phyloP scores from a whole-genome alignment of 352 stramenopile genomes.

The Achlya hypogyna region DNA sequence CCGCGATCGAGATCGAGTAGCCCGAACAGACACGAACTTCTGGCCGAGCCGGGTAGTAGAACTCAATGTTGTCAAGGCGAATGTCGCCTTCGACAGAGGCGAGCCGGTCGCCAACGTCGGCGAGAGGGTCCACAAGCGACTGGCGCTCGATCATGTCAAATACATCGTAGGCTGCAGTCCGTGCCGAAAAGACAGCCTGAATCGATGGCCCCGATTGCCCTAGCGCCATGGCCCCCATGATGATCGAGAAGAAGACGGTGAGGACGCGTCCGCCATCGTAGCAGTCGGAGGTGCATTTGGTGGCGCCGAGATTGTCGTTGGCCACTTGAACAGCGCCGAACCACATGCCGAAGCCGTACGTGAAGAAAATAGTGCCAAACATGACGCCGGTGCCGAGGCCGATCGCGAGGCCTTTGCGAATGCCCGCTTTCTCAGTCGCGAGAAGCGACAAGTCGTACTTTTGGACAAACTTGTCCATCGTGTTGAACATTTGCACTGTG shows the following conservation, averaged over 20 bases:
- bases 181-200: constrained; percentile 19
- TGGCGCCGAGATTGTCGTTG: constrained; percentile 14
- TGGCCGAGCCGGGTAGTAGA: constrained; percentile 47
- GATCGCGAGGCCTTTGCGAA: constrained; percentile 13
- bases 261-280: constrained; percentile 29
- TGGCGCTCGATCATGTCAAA: constrained; percentile 17
- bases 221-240: constrained; percentile 30
- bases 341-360: constrained; percentile 30
- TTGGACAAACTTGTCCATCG: background rate
- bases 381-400: constrained; percentile 23
- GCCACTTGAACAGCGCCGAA: constrained; percentile 23
- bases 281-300: constrained; percentile 3
- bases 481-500: constrained; percentile 18
- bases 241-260: constrained; percentile 28
- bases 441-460: constrained; percentile 12
- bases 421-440: constrained; percentile 16
- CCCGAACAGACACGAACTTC: constrained; percentile 48
- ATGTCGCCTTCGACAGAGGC: constrained; percentile 37
- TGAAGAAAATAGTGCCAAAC: constrained; percentile 33
- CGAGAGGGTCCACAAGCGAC: constrained; percentile 27
- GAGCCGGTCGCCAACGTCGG: constrained; percentile 28
- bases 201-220: constrained; percentile 30
- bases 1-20: constrained; percentile 47
- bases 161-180: constrained; percentile 3
- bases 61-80: constrained; percentile 78